Evolutionary conservation across 2,329 filamentous ascomycete genomes (phyloP), one percentile per base, ranked within the genome.

Genomic region (Pseudopyricularia javanii): DNA sequence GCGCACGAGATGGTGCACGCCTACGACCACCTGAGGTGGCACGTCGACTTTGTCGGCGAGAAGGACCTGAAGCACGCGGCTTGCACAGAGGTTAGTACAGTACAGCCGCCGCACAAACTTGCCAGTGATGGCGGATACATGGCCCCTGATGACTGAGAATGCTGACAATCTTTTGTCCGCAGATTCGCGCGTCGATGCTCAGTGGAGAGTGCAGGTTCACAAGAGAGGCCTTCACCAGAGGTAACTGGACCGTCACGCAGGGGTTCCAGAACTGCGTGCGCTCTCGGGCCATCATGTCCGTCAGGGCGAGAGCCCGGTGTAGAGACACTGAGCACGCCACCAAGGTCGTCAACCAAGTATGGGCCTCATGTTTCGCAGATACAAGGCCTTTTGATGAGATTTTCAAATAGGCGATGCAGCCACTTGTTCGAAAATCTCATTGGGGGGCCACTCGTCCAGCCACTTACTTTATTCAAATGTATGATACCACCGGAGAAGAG

Each of bases 1-100:
- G 85, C 91, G 28, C 93, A 98, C 68, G 93, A 98, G 72, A 94
- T 98, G 89, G 86, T 98, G 52, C 93, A 98, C 67, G 91, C 91
- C 1, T 97, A 90, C 75, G 93, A 98, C 66, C 86, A 95, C 66
- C 64, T 97, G 60, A 74, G 91, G 57, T 98, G 89, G 74, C 93
- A 95, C 69, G 83, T 96, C 47, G 85, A 97, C 64, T 88, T 86
- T 73, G 68, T 73, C n/a, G 80, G 75, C 4, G 74, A 77, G 60
- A 87, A 72, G 72, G 74, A 89, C 66, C 66, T 98, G 68, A 82
- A 84, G 66, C 93, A 98, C 70, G 88, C 91, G 34, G 93, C 93
- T 53, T 98, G 93, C 68, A 86, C 91, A 53, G 93, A 98, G 83
- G 88, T 91, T 69, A 57, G 70, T 65, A 17, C 4, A 15, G 28